Percentiles rank a stretch among this genome's conserved stretches.
These are phyloP conservation scores for Globisporangium megalacanthum DNA, from an alignment of 352 stramenopile genomes.

Conservation along the genomic window DNA sequence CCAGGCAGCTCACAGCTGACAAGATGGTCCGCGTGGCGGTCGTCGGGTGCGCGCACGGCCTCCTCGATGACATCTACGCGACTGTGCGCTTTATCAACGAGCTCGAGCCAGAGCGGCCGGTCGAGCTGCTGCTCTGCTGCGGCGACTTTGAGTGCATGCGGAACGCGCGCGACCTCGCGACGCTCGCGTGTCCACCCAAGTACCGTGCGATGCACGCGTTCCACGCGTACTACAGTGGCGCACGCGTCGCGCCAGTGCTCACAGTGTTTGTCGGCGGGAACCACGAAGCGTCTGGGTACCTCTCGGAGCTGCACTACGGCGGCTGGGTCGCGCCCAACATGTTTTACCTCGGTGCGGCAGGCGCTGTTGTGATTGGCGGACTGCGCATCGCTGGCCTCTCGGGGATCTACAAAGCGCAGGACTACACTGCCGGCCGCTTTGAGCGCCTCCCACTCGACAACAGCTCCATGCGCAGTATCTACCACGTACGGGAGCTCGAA, in stretches of 20 bases:
- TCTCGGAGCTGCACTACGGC: slow-evolving; percentile 92
- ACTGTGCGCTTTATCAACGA: slow-evolving; percentile 90
- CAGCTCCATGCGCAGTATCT: slow-evolving; percentile 90
- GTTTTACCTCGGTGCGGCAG: slow-evolving; percentile 91
- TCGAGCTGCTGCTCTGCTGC: slow-evolving; percentile 97
- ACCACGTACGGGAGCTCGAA: slow-evolving; percentile 94
- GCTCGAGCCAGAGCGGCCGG: slow-evolving; percentile 58
- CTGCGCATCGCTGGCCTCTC: slow-evolving; percentile 90
- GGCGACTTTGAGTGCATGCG: slow-evolving; percentile 99
- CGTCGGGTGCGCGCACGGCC: slow-evolving; percentile 97
- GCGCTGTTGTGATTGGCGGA: slow-evolving; percentile 72
- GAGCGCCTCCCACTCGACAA: slow-evolving; percentile 87
- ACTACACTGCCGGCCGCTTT: slow-evolving; percentile 74
- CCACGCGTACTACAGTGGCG: slow-evolving; percentile 90
- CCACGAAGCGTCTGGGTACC: slow-evolving; percentile 93
- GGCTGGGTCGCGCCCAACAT: slow-evolving; percentile 95
- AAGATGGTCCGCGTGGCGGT: slow-evolving; percentile 74
- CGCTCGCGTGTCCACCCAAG: slow-evolving; percentile 89
- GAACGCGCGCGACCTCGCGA: slow-evolving; percentile 93
- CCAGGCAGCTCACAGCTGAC: not conserved
- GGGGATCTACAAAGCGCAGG: slow-evolving; percentile 88
- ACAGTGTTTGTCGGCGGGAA: slow-evolving; percentile 96
- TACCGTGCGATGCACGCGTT: slow-evolving; percentile 86
- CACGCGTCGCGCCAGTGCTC: slow-evolving; percentile 77
- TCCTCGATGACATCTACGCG: slow-evolving; percentile 98